These are phyloP conservation scores for Mycosphaerelloides madeirae DNA, from an alignment of 2,329 filamentous ascomycete genomes.

Conservation along the genomic window DNA sequence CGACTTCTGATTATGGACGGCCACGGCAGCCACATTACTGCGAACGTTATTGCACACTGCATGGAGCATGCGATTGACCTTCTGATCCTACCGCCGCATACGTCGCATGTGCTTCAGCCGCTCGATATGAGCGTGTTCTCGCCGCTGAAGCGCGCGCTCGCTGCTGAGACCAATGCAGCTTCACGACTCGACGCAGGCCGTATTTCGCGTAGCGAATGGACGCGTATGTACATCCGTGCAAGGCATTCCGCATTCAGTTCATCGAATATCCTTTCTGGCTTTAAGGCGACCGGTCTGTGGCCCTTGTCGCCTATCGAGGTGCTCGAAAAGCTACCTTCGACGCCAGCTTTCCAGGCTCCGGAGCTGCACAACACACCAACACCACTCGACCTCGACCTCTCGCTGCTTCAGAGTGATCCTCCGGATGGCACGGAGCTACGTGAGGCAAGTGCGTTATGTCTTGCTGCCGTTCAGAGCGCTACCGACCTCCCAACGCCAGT, in stretches of 20 bases:
- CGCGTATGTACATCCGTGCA: not conserved
- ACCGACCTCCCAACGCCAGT: not conserved
- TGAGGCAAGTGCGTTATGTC: not conserved
- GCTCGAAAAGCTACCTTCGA: not conserved
- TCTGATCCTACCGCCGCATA: constrained; percentile 10
- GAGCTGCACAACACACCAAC: too few species aligned
- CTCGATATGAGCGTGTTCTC: too few species aligned
- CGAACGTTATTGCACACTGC: constrained; percentile 6
- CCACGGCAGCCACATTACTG: constrained; percentile 11
- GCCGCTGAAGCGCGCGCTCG: too few species aligned
- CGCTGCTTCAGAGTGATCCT: not conserved
- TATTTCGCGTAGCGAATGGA: too few species aligned
- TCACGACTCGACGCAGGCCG: too few species aligned
- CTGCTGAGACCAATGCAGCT: too few species aligned
- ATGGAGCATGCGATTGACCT: constrained; percentile 9
- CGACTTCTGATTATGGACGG: constrained; percentile 8
- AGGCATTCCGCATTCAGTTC: not conserved
- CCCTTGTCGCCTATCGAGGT: constrained; percentile 4
- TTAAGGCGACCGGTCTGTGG: too few species aligned
- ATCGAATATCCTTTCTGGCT: not conserved
- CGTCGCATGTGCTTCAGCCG: too few species aligned
- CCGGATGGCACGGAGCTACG: constrained; percentile 1
- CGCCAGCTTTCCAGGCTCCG: too few species aligned
- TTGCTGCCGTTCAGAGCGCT: not conserved
- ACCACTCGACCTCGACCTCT: too few species aligned